These are phyloP conservation scores for Diplodia seriata DNA, from an alignment of 2,329 filamentous ascomycete genomes.

Conservation along the genomic window DNA sequence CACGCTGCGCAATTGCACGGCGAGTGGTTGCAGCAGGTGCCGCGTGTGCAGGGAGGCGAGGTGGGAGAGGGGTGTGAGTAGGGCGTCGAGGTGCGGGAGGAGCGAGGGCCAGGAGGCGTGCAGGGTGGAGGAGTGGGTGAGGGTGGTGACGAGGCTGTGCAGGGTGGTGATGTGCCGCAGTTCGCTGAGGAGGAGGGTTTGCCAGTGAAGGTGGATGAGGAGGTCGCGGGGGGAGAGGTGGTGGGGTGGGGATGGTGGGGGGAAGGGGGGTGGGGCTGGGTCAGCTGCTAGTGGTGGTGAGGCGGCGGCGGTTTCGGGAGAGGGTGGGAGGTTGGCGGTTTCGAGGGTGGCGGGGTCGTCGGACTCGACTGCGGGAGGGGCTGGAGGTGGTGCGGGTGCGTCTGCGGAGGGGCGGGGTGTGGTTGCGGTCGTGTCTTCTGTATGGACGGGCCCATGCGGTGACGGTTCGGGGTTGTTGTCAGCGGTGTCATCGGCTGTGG, in stretches of 20 bases:
- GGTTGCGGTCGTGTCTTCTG: not conserved
- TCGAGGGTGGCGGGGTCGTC: not conserved
- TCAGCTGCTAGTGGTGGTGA: too few species aligned
- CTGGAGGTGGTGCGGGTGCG: not conserved
- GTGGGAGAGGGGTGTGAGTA: conserved; percentile 37
- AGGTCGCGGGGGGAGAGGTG: not conserved
- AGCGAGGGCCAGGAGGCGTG: conserved; percentile 38
- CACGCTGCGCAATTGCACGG: not conserved
- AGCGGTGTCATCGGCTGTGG: not conserved
- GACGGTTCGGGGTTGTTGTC: not conserved
- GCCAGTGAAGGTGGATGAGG: not conserved
- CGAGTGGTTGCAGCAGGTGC: not conserved
- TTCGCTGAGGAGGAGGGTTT: conserved; percentile 10
- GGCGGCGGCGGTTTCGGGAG: not conserved
- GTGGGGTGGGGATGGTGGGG: too few species aligned
- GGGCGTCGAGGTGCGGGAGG: conserved; percentile 38
- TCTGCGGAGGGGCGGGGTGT: not conserved
- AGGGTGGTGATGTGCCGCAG: not conserved
- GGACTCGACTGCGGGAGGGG: not conserved
- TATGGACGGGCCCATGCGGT: not conserved
- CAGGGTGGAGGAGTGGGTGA: not conserved
- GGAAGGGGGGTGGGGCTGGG: not conserved
- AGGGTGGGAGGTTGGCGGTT: too few species aligned
- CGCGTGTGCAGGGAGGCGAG: conserved; percentile 37
- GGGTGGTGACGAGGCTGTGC: not conserved